These are phyloP conservation scores for Quercus gilva DNA, from an alignment of 306 rosid genomes.

Conservation along the genomic window DNA sequence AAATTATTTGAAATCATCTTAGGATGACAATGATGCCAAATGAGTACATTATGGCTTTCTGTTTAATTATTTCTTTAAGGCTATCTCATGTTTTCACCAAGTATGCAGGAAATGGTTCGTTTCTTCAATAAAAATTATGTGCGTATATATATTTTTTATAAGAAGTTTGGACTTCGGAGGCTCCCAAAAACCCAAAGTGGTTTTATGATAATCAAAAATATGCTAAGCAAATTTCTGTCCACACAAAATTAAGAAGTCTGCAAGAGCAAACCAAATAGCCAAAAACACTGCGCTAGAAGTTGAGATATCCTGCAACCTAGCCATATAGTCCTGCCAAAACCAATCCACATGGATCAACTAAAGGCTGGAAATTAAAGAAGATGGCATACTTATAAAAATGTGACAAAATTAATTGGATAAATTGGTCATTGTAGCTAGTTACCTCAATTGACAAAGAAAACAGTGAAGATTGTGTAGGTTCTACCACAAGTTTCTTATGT, in stretches of 20 bases:
- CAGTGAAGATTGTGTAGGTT: constrained; percentile 80
- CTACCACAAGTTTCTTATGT: constrained; percentile 88
- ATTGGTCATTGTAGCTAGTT: constrained; percentile 9
- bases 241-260: constrained; percentile 5
- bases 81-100: no score
- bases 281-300: constrained; percentile 85
- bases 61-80: not conserved
- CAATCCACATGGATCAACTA: constrained; percentile 6
- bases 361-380: constrained; percentile 10
- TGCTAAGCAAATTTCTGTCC: not conserved
- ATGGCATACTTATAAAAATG: constrained; percentile 7
- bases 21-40: no score
- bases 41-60: no score
- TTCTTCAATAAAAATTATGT: no score
- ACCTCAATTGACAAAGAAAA: constrained; percentile 84
- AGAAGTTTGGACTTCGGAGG: no score
- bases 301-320: constrained; percentile 75
- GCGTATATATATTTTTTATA: not conserved
- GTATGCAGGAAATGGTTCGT: no score
- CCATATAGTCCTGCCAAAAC: constrained; percentile 72
- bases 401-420: constrained; percentile 18
- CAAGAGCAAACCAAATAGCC: constrained; percentile 39
- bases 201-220: no score
- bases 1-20: no score
- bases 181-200: no score